These are phyloP conservation scores for Centella asiatica DNA, from an alignment of 129 eudicot genomes.

Conservation along the genomic window DNA sequence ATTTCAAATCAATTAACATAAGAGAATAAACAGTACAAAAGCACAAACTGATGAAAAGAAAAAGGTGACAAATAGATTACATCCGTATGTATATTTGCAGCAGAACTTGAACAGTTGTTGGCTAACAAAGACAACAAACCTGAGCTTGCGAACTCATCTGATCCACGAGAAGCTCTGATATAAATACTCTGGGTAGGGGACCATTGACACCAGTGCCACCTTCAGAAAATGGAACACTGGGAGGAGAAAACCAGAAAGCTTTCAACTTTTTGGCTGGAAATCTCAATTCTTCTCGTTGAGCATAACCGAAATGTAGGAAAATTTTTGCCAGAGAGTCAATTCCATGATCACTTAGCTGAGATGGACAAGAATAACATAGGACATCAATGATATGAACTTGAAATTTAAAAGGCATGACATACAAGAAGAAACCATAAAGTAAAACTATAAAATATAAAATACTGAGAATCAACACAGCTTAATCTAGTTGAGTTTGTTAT, in stretches of 20 bases:
- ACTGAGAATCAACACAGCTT: too few species aligned
- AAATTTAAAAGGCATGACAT: not conserved
- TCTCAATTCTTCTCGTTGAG: slow-evolving; percentile 60
- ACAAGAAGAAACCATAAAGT: too few species aligned
- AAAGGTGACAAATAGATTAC: too few species aligned
- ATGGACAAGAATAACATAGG: not conserved
- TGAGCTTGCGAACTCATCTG: slow-evolving; percentile 69
- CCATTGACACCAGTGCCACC: slow-evolving; percentile 53
- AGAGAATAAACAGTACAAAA: too few species aligned
- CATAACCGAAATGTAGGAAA: slow-evolving; percentile 74
- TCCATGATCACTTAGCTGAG: slow-evolving; percentile 79
- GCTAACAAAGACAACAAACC: slow-evolving; percentile 30
- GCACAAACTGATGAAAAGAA: too few species aligned
- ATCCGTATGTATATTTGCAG: too few species aligned
- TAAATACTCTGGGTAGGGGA: slow-evolving; percentile 84
- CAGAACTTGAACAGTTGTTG: not conserved
- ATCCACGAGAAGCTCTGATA: slow-evolving; percentile 93
- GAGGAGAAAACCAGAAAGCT: slow-evolving; percentile 95
- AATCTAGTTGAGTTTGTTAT: too few species aligned
- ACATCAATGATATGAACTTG: slow-evolving; percentile 2
- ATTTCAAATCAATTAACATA: too few species aligned
- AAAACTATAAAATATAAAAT: too few species aligned
- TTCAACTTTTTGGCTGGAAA: slow-evolving; percentile 86
- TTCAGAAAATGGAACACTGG: slow-evolving; percentile 20
- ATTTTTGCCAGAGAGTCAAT: slow-evolving; percentile 67